phyloP scores from a whole-genome alignment of 257 asterid genomes.

The Petunia axillaris region DNA sequence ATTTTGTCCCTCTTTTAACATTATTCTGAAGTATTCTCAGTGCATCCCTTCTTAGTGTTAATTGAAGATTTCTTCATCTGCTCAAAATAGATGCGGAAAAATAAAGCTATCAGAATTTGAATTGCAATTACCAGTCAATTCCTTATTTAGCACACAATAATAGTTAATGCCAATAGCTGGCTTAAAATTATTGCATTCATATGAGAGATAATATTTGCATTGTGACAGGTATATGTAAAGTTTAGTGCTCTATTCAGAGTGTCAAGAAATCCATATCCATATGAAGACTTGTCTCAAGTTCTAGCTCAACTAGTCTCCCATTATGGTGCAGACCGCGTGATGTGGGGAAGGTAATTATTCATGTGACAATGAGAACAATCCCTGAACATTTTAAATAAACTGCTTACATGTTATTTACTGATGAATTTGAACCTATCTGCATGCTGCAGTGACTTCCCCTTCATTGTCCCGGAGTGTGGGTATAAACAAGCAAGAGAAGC shows the following conservation, averaged over 20 bases:
- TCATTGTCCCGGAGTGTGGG: slow-evolving; percentile 68
- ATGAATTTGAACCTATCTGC: background rate
- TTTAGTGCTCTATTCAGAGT: slow-evolving; percentile 79
- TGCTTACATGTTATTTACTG: background rate
- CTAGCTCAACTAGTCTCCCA: slow-evolving; percentile 57
- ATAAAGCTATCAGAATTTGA: too few relatives aligned
- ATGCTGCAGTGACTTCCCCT: slow-evolving; percentile 77
- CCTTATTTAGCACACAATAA: background rate
- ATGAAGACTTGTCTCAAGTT: slow-evolving; percentile 54
- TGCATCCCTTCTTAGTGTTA: background rate
- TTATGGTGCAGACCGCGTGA: slow-evolving; percentile 73
- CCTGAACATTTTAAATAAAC: slow-evolving; percentile 1
- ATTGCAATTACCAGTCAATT: background rate
- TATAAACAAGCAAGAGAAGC: slow-evolving; percentile 80
- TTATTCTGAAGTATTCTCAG: background rate
- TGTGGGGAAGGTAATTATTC: slow-evolving; percentile 88
- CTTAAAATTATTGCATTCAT: background rate
- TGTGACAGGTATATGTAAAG: slow-evolving; percentile 67
- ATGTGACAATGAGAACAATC: background rate
- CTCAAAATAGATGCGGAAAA: background rate
- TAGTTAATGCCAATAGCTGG: background rate
- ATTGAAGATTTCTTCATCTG: background rate
- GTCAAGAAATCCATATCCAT: slow-evolving; percentile 67
- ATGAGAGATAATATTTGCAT: background rate
- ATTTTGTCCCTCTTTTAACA: background rate